Evolutionary conservation across 345 rosid genomes (phyloP).

Genomic region (Combretum micranthum): DNA sequence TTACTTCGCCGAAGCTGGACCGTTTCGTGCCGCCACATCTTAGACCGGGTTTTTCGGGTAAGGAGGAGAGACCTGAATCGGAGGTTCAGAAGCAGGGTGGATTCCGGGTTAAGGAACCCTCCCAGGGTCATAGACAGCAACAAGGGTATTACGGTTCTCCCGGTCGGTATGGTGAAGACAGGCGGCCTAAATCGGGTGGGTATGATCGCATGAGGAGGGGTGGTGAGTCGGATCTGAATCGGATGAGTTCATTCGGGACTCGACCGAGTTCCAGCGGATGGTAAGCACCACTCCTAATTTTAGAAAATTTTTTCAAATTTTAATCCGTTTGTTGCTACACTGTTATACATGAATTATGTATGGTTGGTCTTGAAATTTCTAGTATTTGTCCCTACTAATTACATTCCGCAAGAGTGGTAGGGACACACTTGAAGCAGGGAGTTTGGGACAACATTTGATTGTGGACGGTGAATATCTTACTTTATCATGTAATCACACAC

Average conservation of each 20-base stretch:
- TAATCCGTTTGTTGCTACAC: too few species aligned
- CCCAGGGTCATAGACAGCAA: constrained; percentile 16
- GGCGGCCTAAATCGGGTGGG: constrained; percentile 71
- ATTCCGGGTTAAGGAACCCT: constrained; percentile 14
- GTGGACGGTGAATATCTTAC: too few species aligned
- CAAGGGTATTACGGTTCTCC: constrained; percentile 33
- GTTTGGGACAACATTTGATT: too few species aligned
- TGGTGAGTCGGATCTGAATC: constrained; percentile 34
- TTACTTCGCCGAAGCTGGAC: constrained; percentile 30
- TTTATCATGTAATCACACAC: too few species aligned
- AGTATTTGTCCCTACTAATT: too few species aligned
- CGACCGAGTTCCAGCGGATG: constrained; percentile 68
- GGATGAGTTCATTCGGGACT: constrained; percentile 54
- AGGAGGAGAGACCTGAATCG: constrained; percentile 44
- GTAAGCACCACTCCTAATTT: constrained; percentile 13
- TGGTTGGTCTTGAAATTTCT: too few species aligned
- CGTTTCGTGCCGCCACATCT: constrained; percentile 93
- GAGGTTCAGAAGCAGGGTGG: constrained; percentile 17
- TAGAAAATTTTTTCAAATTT: too few species aligned
- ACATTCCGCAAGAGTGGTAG: too few species aligned
- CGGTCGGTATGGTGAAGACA: constrained; percentile 35
- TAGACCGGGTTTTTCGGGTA: constrained; percentile 70
- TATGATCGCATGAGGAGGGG: constrained; percentile 40
- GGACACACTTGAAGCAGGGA: too few species aligned
- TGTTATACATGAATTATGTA: too few species aligned